Conservation (phyloP, 2,329 filamentous ascomycete genomes). For the Sporothrix sp. region DNA sequence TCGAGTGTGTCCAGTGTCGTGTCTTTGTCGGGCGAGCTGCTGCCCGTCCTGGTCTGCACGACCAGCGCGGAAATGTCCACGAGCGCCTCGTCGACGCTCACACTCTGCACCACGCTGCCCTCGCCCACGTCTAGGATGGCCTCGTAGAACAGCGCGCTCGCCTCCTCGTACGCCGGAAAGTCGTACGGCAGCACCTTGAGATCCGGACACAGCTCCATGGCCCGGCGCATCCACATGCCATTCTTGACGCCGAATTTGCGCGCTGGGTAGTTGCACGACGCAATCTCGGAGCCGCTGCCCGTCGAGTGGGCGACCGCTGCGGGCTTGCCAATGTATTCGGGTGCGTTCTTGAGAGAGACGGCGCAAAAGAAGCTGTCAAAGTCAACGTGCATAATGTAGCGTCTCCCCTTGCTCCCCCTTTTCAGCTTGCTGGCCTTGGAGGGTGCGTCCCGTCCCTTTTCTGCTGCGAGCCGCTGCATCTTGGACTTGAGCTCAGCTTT, state of each 20-base stretch:
- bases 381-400: slow-evolving; percentile 90
- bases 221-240: slow-evolving; percentile 98
- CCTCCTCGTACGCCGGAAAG: slow-evolving; percentile 88
- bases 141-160: slow-evolving; percentile 79
- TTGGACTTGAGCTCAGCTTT: slow-evolving; percentile 88
- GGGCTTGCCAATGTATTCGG: slow-evolving; percentile 68
- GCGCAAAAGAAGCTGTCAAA: slow-evolving; percentile 99
- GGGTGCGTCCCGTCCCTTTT: slow-evolving; percentile 42
- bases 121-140: slow-evolving; percentile 67
- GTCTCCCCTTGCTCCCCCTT: slow-evolving; percentile 36
- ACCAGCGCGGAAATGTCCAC: slow-evolving; percentile 71
- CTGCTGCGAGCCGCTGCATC: slow-evolving; percentile 69
- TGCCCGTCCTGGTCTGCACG: slow-evolving; percentile 46
- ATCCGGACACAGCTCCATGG: slow-evolving; percentile 71
- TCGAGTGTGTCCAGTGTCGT: slow-evolving; percentile 52
- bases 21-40: slow-evolving; percentile 36
- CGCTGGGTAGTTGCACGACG: slow-evolving; percentile 93
- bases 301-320: slow-evolving; percentile 80
- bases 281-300: slow-evolving; percentile 84
- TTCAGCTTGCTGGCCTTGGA: slow-evolving; percentile 29
- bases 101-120: slow-evolving; percentile 69
- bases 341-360: slow-evolving; percentile 69
- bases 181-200: slow-evolving; percentile 91
- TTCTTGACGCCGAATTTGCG: slow-evolving; percentile 83
- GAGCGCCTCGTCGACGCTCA: slow-evolving; percentile 92